Evolutionary conservation across 768 basidiomycete species (phyloP).

Genomic region (Russula lepida): DNA sequence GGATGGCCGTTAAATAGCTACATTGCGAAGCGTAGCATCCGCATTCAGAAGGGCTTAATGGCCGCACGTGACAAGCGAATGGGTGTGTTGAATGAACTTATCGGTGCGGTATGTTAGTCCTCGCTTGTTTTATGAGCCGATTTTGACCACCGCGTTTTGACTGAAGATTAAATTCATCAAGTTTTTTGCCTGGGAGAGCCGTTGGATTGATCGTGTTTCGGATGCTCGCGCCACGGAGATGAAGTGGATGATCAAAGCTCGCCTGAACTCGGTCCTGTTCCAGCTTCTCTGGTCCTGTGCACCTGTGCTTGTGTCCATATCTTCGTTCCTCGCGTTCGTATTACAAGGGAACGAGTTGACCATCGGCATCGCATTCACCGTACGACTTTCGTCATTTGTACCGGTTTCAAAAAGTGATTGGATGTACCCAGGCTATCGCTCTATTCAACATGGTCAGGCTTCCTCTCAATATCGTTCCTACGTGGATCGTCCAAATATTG

Average conservation of each 20-base stretch:
- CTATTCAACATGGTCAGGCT: slow-evolving; percentile 77
- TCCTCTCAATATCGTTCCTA: slow-evolving; percentile 74
- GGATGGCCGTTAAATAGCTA: slow-evolving; percentile 67
- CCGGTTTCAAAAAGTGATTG: neutral
- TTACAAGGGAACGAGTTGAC: slow-evolving; percentile 67
- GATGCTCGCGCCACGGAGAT: slow-evolving; percentile 64
- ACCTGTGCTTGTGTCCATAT: slow-evolving; percentile 72
- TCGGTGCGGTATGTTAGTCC: slow-evolving; percentile 44
- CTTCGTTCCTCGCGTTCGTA: slow-evolving; percentile 71
- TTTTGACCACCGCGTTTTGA: neutral
- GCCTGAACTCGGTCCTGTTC: slow-evolving; percentile 67
- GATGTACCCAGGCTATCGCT: slow-evolving; percentile 49
- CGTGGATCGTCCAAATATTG: slow-evolving; percentile 70
- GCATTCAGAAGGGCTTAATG: slow-evolving; percentile 51
- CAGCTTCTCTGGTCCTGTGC: slow-evolving; percentile 63
- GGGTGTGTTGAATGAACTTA: slow-evolving; percentile 69
- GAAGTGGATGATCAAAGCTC: slow-evolving; percentile 69
- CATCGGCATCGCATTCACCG: slow-evolving; percentile 77
- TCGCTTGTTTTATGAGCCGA: neutral
- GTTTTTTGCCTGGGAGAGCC: slow-evolving; percentile 75
- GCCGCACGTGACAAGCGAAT: slow-evolving; percentile 68
- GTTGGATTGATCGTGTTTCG: slow-evolving; percentile 60
- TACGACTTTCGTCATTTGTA: slow-evolving; percentile 27
- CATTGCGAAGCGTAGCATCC: slow-evolving; percentile 49
- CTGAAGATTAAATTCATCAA: slow-evolving; percentile 65